Evolutionary conservation across 2,329 filamentous ascomycete species (phyloP).

Genomic region (Zalaria sp.): DNA sequence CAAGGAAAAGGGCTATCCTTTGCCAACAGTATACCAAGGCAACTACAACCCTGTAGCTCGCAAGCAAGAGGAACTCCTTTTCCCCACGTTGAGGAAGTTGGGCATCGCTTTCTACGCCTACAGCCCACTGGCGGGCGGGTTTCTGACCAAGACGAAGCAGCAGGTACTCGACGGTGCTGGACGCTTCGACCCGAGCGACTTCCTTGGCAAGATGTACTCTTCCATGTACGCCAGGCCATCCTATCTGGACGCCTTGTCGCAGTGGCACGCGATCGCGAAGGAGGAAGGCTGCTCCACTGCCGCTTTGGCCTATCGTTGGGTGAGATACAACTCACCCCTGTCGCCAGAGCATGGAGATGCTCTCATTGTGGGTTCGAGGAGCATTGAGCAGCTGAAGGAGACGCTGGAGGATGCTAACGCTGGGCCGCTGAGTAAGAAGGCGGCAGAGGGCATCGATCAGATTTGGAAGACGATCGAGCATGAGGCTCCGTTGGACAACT

Average conservation of each 20-base stretch:
- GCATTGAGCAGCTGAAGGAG: slow-evolving; percentile 16
- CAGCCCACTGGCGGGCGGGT: slow-evolving; percentile 18
- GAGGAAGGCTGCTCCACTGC: slow-evolving; percentile 26
- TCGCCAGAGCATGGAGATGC: slow-evolving; percentile 17
- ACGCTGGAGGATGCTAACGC: slow-evolving; percentile 14
- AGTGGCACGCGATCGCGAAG: slow-evolving; percentile 18
- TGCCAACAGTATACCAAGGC: slow-evolving; percentile 34
- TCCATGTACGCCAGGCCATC: slow-evolving; percentile 17
- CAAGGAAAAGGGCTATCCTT: slow-evolving; percentile 24
- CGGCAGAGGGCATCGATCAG: slow-evolving; percentile 8
- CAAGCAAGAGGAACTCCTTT: slow-evolving; percentile 26
- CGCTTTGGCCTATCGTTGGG: slow-evolving; percentile 32
- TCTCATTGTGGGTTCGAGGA: slow-evolving; percentile 25
- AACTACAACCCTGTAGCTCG: slow-evolving; percentile 33
- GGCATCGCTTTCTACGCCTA: slow-evolving; percentile 31
- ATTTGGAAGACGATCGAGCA: slow-evolving; percentile 9
- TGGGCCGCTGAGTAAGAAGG: slow-evolving; percentile 10
- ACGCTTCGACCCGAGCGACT: slow-evolving; percentile 15
- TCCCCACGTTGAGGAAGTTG: slow-evolving; percentile 27
- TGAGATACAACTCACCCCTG: slow-evolving; percentile 29
- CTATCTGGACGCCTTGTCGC: slow-evolving; percentile 28
- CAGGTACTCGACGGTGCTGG: slow-evolving; percentile 16
- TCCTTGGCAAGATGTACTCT: slow-evolving; percentile 25
- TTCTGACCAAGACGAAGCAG: slow-evolving; percentile 24
- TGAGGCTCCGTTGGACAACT: slow-evolving; percentile 7